Base-by-base conservation (phyloP, 208 protist genomes). In the Acanthamoeba royreba region DNA sequence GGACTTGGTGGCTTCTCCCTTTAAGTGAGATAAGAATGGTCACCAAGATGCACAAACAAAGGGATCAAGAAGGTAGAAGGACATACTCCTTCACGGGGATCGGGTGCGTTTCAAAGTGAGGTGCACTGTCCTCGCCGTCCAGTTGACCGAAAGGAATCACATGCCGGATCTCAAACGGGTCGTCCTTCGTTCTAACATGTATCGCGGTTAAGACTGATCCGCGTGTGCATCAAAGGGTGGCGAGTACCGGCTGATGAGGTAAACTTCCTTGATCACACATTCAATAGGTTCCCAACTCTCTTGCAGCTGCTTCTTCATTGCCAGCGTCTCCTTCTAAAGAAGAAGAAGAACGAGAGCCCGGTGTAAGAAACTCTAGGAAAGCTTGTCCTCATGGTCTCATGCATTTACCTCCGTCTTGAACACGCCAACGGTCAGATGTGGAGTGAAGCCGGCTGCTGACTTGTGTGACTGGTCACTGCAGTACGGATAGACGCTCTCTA, bases 341-440 rank as follows among this genome's bases (percentile, higher is more conserved):
- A 5, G 15, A 13, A n/a, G 8, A 42, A 47, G 15, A 9, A 83
- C 15, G 42, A 43, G 72, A 83, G 33, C 33, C 7, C 31, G 2
- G 42, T 1, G 4, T n/a, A 86, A 4, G 43, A 81, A n/a, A 5
- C 17, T 31, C 43, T 15, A 31, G 35, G 31, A 28, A 77, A 11
- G 35, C n/a, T n/a, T 22, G 52, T 61, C 52, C 52, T 22, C 22
- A 25, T 17, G 52, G 17, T 61, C 52, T 28, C 52, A 61, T 22
- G 52, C 52, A 61, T 28, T 38, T 38, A 22, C 81, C 47, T 66
- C 9, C 0, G n/a, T 89, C 47, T 63, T 89, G 49, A 94, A 95
- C 55, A 83, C 61, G 49, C 95, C 95, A 7, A 96, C 17, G 25
- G 93, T 96, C 33, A 96, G 33, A 38, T 96, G 95, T 1, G 95